A percentile compares a stretch with the other conserved stretches of the same genome.
Conservation (phyloP, 2,329 filamentous ascomycete species). For the Cladophialophora exuberans region DNA sequence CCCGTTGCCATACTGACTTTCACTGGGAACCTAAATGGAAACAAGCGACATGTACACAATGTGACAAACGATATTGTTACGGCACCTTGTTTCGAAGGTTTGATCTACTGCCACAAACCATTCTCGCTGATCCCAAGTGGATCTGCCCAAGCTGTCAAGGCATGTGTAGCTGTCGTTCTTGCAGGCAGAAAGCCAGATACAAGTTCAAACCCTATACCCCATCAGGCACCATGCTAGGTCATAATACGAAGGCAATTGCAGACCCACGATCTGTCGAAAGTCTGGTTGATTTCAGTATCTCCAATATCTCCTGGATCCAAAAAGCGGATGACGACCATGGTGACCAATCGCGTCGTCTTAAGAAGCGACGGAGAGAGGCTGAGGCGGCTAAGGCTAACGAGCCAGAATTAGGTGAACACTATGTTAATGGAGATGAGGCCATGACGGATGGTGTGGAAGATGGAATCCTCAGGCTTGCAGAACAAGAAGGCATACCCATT, state of each 20-base stretch:
- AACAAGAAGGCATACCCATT: conserved; percentile 44
- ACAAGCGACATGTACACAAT: conserved; percentile 77
- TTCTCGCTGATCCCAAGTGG: conserved; percentile 83
- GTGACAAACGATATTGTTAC: conserved; percentile 82
- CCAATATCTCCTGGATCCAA: conserved; percentile 83
- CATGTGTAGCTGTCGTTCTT: conserved; percentile 85
- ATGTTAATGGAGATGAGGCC: conserved; percentile 44
- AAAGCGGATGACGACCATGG: conserved; percentile 55
- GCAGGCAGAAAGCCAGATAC: conserved; percentile 70
- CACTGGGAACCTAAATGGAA: conserved; percentile 82
- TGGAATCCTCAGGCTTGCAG: conserved; percentile 28
- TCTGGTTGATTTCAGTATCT: conserved; percentile 85
- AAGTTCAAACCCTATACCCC: conserved; percentile 77
- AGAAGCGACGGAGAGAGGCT: conserved; percentile 57
- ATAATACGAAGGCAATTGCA: conserved; percentile 87
- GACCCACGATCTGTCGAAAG: conserved; percentile 89
- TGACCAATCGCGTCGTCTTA: conserved; percentile 50
- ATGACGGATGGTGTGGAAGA: conserved; percentile 21
- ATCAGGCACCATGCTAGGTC: conserved; percentile 83
- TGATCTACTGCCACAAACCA: conserved; percentile 80
- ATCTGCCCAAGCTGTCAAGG: conserved; percentile 83
- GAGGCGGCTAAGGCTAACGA: conserved; percentile 54
- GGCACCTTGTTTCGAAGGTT: conserved; percentile 91
- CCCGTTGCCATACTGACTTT: conserved; percentile 79
- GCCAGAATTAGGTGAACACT: conserved; percentile 48